Conservation (phyloP, 176 grass and related monocot species). For the Thinopyrum elongatum region DNA sequence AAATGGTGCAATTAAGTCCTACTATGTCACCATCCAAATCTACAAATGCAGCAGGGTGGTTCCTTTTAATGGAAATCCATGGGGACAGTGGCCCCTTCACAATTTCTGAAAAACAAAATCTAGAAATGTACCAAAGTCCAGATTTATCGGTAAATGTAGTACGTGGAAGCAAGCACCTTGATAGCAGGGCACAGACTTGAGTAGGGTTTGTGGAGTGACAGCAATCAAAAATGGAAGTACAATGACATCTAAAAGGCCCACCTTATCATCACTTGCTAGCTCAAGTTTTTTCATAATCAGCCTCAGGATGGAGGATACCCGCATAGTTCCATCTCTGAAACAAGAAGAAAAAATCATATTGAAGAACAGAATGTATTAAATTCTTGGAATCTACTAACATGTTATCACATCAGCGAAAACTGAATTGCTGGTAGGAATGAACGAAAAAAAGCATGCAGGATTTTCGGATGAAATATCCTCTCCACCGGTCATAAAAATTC, state of each 20-base stretch:
- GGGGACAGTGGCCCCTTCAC: background rate
- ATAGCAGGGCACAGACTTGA: background rate
- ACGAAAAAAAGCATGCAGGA: background rate
- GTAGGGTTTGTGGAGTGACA: background rate
- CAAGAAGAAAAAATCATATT: constrained; percentile 13
- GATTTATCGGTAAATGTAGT: constrained; percentile 3
- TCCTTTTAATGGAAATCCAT: background rate
- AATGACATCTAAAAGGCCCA: constrained; percentile 24
- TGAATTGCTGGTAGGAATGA: background rate
- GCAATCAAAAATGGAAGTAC: background rate
- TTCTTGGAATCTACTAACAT: background rate
- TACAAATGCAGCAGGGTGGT: background rate
- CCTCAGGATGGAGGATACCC: constrained; percentile 68
- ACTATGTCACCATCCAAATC: constrained; percentile 11
- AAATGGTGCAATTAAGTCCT: background rate
- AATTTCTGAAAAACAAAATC: background rate
- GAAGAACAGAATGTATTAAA: constrained; percentile 3
- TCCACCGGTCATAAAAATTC: background rate
- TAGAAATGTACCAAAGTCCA: background rate
- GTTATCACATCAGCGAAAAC: background rate
- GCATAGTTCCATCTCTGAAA: constrained; percentile 70
- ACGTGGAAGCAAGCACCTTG: background rate
- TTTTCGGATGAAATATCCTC: constrained; percentile 3
- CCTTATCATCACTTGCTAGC: constrained; percentile 77
- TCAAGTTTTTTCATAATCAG: constrained; percentile 72